phyloP scores from a whole-genome alignment of 2,329 filamentous ascomycete species.

The Ophiocordyceps polyrhachis-furcata region DNA sequence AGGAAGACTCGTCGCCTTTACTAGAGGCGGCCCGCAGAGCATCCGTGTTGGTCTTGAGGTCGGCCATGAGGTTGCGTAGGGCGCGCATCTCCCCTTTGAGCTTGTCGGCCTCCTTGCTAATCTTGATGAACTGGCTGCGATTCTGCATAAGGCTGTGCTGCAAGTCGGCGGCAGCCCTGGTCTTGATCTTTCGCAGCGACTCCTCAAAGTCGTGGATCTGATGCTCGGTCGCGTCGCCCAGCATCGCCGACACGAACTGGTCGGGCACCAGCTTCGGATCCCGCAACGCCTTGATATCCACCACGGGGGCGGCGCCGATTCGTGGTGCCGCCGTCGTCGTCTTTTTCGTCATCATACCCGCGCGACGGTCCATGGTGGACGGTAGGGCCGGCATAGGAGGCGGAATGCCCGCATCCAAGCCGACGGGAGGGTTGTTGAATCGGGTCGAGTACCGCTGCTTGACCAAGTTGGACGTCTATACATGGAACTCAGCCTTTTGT shows the following conservation, averaged over 20 bases:
- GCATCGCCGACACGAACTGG: constrained; percentile 53
- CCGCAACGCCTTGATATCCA: constrained; percentile 61
- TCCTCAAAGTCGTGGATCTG: constrained; percentile 71
- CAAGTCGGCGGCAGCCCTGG: constrained; percentile 61
- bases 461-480: constrained; percentile 60
- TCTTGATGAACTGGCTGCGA: constrained; percentile 95
- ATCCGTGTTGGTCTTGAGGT: constrained; percentile 63
- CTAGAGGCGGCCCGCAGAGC: constrained; percentile 42
- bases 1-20: constrained; percentile 26
- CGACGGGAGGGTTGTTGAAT: constrained; percentile 59
- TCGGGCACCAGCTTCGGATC: constrained; percentile 67
- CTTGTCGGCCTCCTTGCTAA: constrained; percentile 97
- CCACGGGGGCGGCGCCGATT: constrained; percentile 37
- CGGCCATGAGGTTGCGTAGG: constrained; percentile 76
- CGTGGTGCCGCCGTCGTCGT: constrained; percentile 8
- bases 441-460: constrained; percentile 89
- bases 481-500: constrained; percentile 1
- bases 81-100: constrained; percentile 91
- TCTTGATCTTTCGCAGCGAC: constrained; percentile 57
- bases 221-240: constrained; percentile 72
- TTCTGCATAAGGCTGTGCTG: constrained; percentile 97
- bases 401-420: constrained; percentile 36
- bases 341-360: background rate
- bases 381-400: constrained; percentile 55
- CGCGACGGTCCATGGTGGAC: constrained; percentile 26